phyloP scores from a whole-genome alignment of 495 filamentous ascomycete genomes.

The Penicillium cataractarum region DNA sequence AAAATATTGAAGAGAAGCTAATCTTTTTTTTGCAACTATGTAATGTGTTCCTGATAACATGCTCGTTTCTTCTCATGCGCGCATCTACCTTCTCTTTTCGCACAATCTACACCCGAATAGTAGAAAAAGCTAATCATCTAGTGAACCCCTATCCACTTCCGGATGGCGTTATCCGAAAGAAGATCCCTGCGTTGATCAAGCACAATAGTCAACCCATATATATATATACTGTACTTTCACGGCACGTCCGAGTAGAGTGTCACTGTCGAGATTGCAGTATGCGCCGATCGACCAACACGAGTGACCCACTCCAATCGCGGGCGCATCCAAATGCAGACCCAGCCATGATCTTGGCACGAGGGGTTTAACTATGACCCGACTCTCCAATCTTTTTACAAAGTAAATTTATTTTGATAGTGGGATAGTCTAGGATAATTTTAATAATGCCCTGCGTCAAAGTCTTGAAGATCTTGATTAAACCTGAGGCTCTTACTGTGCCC shows the following conservation, averaged over 20 bases:
- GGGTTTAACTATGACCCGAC: background rate
- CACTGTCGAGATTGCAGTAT: background rate
- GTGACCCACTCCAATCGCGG: background rate
- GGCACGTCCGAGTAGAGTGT: background rate
- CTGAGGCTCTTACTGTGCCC: no score
- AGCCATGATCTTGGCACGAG: background rate
- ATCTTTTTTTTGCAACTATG: background rate
- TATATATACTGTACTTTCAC: background rate
- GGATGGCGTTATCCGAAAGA: background rate
- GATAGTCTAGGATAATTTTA: no score
- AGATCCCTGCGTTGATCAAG: background rate
- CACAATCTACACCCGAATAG: background rate
- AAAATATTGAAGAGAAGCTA: no score
- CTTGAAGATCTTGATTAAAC: no score
- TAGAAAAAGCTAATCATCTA: background rate
- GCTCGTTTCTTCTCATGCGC: background rate
- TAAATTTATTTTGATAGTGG: no score
- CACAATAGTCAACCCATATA: background rate
- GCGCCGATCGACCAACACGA: background rate
- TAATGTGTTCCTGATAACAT: background rate
- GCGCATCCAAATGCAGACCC: background rate
- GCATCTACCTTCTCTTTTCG: background rate
- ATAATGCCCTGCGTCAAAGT: no score
- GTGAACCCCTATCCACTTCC: background rate
- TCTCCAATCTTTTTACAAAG: no score